Percentiles rank a stretch among this genome's conserved stretches.
phyloP scores from a whole-genome alignment of 768 basidiomycete species.

The Russula sp. region DNA sequence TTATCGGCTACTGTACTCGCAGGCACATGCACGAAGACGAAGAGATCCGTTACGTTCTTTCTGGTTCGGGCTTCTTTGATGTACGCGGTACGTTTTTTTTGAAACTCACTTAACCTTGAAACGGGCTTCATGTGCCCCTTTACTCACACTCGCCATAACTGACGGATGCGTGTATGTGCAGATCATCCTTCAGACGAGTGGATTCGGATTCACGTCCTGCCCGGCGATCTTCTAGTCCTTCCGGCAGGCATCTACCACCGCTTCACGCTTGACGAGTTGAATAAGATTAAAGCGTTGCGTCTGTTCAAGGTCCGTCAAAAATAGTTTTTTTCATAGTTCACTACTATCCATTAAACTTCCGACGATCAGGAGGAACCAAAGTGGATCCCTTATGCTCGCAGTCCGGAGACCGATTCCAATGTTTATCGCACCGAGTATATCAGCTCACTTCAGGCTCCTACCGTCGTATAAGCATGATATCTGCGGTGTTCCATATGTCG shows the following conservation, averaged over 20 bases:
- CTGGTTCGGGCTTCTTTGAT: slow-evolving; percentile 91
- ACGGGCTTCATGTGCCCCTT: too few species aligned
- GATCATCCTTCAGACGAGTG: slow-evolving; percentile 67
- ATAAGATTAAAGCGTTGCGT: slow-evolving; percentile 73
- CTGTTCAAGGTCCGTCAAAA: slow-evolving; percentile 70
- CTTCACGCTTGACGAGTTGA: slow-evolving; percentile 79
- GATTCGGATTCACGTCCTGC: slow-evolving; percentile 73
- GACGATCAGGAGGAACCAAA: slow-evolving; percentile 77
- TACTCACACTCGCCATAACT: not conserved
- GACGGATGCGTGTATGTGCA: slow-evolving; percentile 35
- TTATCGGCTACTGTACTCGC: not conserved
- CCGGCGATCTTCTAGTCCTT: slow-evolving; percentile 82
- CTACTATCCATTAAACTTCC: not conserved
- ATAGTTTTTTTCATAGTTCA: not conserved
- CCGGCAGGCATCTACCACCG: slow-evolving; percentile 94
- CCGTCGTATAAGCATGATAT: not conserved
- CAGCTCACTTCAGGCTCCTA: slow-evolving; percentile 32
- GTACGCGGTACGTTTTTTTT: slow-evolving; percentile 63
- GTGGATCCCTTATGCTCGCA: slow-evolving; percentile 78
- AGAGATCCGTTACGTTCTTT: slow-evolving; percentile 85
- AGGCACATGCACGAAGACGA: slow-evolving; percentile 97
- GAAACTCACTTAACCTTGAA: not conserved
- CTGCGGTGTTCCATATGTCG: not conserved
- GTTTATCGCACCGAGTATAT: slow-evolving; percentile 61
- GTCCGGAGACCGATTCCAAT: slow-evolving; percentile 59